Evolutionary conservation across 305 asterid genomes (phyloP), one percentile per base, ranked within the genome.

Genomic region (Nicotiana rustica): DNA sequence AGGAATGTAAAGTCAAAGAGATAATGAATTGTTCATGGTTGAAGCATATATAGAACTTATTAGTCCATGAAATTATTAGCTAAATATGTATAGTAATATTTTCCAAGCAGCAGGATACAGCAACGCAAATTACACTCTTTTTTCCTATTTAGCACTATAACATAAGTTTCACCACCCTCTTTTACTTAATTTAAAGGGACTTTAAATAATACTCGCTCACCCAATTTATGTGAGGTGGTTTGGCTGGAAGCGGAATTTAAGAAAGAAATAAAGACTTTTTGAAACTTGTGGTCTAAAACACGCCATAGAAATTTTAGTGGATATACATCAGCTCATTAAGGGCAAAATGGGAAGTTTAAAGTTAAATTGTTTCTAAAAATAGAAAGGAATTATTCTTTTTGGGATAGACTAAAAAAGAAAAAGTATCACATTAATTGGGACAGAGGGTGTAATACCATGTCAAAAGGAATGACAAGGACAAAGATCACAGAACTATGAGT

Each of bases 1-100:
- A 71, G 62, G 38, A 71, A 71, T 18, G 61, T 12, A 14, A 70
- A 47, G 49, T 47, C 38, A 71, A 69, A 71, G 62, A 47, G 79
- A 55, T 21, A 21, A 21, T 21, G 41, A 21, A 18, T 1, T 18
- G 79, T 47, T 73, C 62, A 47, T 47, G 38, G 62, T 12, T 47
- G 57, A 52, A 49, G 41, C 79, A 71, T 21, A 19, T 41, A 41
- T 70, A 47, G 7, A 41, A 13, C 21, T 47, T n/a, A 19, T 18
- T 19, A 44, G 38, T 71, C 18, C 79, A 71, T 44, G 8, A 71
- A 47, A 71, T 47, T 52, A 44, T 21, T 71, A 47, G 61, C 38
- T 49, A 73, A 60, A 47, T 47, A 19, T 47, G 60, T 19, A 41
- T 41, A 0, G 19, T 47, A 47, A 35, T 47, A 47, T 21, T 47